phyloP scores from a whole-genome alignment of 768 basidiomycete species.

The Mycena olivaceomarginata region DNA sequence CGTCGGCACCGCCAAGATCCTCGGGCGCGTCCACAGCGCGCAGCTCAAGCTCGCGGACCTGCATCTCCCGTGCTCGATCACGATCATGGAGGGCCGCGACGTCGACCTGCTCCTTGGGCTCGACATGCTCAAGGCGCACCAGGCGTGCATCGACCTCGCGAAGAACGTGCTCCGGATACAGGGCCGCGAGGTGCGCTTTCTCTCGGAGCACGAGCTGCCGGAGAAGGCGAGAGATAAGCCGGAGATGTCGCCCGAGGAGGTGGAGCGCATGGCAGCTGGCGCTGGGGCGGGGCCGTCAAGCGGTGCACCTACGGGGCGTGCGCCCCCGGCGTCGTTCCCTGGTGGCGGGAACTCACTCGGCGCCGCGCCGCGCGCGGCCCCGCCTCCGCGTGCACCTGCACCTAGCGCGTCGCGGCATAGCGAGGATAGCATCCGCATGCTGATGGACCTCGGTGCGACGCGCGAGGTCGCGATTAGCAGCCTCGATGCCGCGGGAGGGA shows the following conservation, averaged over 20 bases:
- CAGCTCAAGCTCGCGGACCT: conserved; percentile 93
- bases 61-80: conserved; percentile 92
- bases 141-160: conserved; percentile 95
- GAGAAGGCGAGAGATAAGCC: conserved; percentile 76
- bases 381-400: conserved; percentile 48
- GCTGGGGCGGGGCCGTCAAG: conserved; percentile 44
- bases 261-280: conserved; percentile 38
- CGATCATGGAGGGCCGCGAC: conserved; percentile 95
- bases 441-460: conserved; percentile 87
- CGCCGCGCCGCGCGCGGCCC: conserved; percentile 57
- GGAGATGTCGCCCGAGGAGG: conserved; percentile 40
- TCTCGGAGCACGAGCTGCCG: conserved; percentile 96
- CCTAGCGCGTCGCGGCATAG: conserved; percentile 59
- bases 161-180: conserved; percentile 95
- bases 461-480: conserved; percentile 86
- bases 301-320: conserved; percentile 36
- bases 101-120: conserved; percentile 98
- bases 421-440: conserved; percentile 76
- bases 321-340: conserved; percentile 69
- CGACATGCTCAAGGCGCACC: conserved; percentile 99
- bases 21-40: conserved; percentile 95
- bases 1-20: conserved; percentile 96
- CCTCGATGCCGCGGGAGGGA: conserved; percentile 88
- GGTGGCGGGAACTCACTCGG: conserved; percentile 82
- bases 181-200: conserved; percentile 90